Evolutionary conservation across 352 stramenopile genomes (phyloP), one percentile per base, ranked within the genome.

Genomic region (Pythium grandisporangium): DNA sequence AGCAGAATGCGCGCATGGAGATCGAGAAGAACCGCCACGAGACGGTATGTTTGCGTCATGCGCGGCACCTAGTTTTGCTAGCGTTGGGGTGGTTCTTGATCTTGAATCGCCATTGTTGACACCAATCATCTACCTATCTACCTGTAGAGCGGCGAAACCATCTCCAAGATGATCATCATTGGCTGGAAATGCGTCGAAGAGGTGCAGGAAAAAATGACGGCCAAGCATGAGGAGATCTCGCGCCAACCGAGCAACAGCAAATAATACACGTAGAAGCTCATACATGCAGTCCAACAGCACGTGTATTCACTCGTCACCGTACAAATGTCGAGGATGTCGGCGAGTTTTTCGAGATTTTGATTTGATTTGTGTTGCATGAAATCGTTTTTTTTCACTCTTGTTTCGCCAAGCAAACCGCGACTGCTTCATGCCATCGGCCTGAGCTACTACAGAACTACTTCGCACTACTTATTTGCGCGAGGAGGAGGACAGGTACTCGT

Each of bases 21-120:
- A 84, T 92, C 34, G 78, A 92, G 57, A 53, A 79, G 50, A 70
- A 79, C 48, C 75, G 78, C 47, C 63, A 84, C 55, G 67, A 87
- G 44, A 77, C 59, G 53, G 73, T 87, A 55, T 10, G 47, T 51
- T n/a, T 38, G 12, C 33, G 33, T 38, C 19, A 6, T 38, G 33
- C 10, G 33, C 12, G 35, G 24, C 37, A 32, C 27, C 8, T 32
- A 14, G 10, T 16, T 8, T 17, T 51, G 25, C 1, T 16, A 29
- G 17, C 8, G 12, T 35, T 26, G 14, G 14, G 17, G 8, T 32
- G 8, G 27, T 13, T 37, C 12, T 16, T 16, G 35, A 25, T 49
- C 30, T 14, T 10, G 33, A 3, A n/a, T 25, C 36, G 6, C 42
- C 23, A 21, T 36, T 12, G 6, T n/a, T 33, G 12, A 16, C 5